Conservation (phyloP, 2,329 filamentous ascomycete genomes). For the Gremmenia infestans region DNA sequence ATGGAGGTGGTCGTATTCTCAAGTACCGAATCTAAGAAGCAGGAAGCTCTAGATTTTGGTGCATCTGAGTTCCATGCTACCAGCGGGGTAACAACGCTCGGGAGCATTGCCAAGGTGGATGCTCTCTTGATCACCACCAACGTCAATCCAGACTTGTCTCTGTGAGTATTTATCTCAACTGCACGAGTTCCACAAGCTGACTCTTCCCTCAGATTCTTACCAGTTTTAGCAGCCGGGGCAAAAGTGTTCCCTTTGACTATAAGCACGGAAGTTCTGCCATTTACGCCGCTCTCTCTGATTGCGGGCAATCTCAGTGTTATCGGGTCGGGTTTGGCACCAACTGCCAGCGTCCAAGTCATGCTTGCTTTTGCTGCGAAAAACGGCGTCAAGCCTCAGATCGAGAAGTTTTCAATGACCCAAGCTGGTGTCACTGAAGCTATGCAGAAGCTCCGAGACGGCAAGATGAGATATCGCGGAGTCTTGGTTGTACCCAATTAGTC, state of each 20-base stretch:
- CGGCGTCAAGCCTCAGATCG: conserved; percentile 14
- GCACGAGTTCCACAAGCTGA: no score
- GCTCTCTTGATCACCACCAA: conserved; percentile 10
- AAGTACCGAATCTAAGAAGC: conserved; percentile 50
- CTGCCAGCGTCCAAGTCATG: conserved; percentile 16
- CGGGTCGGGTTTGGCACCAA: conserved; percentile 3
- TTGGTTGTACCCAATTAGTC: not conserved
- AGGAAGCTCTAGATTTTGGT: conserved; percentile 54
- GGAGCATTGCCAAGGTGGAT: not conserved
- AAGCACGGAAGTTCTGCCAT: no score
- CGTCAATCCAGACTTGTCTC: conserved; percentile 33
- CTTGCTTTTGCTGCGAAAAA: conserved; percentile 15
- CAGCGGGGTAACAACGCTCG: not conserved
- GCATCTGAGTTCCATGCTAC: conserved; percentile 44
- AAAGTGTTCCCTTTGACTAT: no score
- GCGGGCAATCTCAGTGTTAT: not conserved
- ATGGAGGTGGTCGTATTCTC: conserved; percentile 58
- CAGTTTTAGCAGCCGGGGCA: no score
- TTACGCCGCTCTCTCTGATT: no score
- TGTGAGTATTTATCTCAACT: not conserved
- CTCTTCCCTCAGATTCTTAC: no score
- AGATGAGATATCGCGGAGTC: conserved; percentile 17
- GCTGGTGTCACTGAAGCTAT: conserved; percentile 14
- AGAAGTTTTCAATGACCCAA: conserved; percentile 13
- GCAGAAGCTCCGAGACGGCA: conserved; percentile 9